These are phyloP conservation scores for Pleomassaria siparia DNA, from an alignment of 2,329 filamentous ascomycete genomes.

Conservation along the genomic window DNA sequence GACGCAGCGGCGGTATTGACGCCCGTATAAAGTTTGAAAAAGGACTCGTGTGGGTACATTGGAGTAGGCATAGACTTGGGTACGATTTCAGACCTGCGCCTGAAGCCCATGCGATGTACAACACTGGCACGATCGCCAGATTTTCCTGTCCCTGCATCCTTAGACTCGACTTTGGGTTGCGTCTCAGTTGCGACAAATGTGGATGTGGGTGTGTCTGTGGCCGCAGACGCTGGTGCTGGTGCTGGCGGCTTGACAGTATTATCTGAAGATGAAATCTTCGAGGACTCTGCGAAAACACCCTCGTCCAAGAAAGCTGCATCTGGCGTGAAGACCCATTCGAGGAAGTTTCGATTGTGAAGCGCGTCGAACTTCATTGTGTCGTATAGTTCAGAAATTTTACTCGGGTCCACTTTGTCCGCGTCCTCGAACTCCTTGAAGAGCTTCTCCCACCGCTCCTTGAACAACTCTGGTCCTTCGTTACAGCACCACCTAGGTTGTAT, in stretches of 20 bases:
- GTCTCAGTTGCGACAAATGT: too few relatives aligned
- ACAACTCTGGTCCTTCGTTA: conserved; percentile 90
- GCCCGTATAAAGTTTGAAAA: conserved; percentile 88
- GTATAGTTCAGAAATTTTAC: conserved; percentile 97
- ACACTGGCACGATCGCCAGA: conserved; percentile 39
- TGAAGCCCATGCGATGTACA: conserved; percentile 54
- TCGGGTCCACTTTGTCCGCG: conserved; percentile 95
- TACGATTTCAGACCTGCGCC: conserved; percentile 51
- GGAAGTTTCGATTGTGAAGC: conserved; percentile 90
- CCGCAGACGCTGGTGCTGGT: conserved; percentile 34
- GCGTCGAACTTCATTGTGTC: conserved; percentile 99
- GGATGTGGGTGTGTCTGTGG: too few relatives aligned
- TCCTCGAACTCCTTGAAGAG: conserved; percentile 96
- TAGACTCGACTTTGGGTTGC: conserved; percentile 23
- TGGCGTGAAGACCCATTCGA: conserved; percentile 97
- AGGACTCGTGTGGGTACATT: conserved; percentile 57
- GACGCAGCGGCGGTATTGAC: conserved; percentile 57
- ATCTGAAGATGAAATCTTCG: conserved; percentile 33
- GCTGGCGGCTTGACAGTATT: conserved; percentile 27
- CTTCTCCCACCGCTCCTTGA: conserved; percentile 98
- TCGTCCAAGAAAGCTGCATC: conserved; percentile 76
- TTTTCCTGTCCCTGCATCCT: conserved; percentile 45
- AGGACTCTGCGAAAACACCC: conserved; percentile 36
- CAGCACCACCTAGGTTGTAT: conserved; percentile 96
- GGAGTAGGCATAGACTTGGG: conserved; percentile 25